Evolutionary conservation across 2,329 filamentous ascomycete species (phyloP), one percentile per base, ranked within the genome.

Genomic region (Thelonectria blattea): DNA sequence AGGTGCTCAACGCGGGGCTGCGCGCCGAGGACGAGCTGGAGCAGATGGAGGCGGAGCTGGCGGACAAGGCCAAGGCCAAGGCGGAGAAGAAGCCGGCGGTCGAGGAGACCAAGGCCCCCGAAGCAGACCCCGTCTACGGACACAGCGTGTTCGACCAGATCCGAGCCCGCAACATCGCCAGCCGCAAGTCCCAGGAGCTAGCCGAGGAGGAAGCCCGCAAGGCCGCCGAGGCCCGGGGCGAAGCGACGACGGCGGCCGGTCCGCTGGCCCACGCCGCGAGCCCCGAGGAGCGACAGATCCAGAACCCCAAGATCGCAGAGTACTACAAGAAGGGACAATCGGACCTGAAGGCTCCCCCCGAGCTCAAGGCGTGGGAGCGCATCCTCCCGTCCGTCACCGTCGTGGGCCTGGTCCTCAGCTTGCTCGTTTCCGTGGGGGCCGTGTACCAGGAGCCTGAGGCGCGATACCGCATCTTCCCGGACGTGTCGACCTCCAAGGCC

Each of bases 11-110:
- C 65, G 86, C 86, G 2, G 85, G 85, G 1, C 74, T 88, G 52
- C 79, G 86, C 50, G 87, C 86, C 14, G 86, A 89, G 73, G 83
- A 88, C 58, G 87, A 89, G 74, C 79, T 89, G 52, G 78, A 77
- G 18, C 77, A 78, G 58, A 72, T 88, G 64, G 85, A 87, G 62
- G 69, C 71, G 65, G 69, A 76, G 64, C 69, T 53, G 70, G 52
- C 63, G 34, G 65, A 66, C 32, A 61, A 32, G 37, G 43, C 58
- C 46, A 68, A 69, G 55, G 55, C 64, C 22, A 64, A 68, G 51
- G 53, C 59, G 3, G 79, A 69, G 55, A 54, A 64, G 20, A 64
- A 68, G 51, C 52, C 58, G 37, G 63, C 58, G 14, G 66, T 72
- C 32, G 67, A 71, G 6, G 64, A 72, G 22, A 24, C 22, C n/a